Evolutionary conservation across 2,329 filamentous ascomycete species (phyloP).

Genomic region (Microthyrium microscopicum): DNA sequence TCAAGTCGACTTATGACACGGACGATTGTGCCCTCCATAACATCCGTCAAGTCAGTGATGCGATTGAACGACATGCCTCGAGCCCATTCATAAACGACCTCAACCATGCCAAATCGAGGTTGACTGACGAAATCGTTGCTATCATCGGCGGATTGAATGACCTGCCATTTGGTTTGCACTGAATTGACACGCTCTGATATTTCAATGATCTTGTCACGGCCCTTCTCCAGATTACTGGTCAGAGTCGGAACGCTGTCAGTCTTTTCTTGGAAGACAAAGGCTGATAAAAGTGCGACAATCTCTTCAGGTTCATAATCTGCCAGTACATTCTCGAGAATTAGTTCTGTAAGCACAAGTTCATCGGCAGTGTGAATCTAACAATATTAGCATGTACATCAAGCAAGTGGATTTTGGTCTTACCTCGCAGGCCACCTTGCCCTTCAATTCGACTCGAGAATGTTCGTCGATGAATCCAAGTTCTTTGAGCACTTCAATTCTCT

Average conservation of each 20-base stretch:
- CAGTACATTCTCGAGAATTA: conserved; percentile 91
- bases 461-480: conserved; percentile 87
- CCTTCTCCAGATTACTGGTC: conserved; percentile 65
- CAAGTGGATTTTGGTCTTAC: conserved; percentile 17
- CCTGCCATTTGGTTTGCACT: conserved; percentile 78
- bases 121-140: conserved; percentile 80
- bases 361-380: conserved; percentile 79
- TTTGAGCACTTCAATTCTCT: conserved; percentile 79
- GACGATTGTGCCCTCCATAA: conserved; percentile 94
- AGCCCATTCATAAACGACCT: conserved; percentile 98
- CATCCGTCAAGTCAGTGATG: conserved; percentile 88
- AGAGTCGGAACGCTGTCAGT: conserved; percentile 67
- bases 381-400: not conserved
- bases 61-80: conserved; percentile 96
- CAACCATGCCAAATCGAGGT: conserved; percentile 82
- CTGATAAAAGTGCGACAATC: conserved; percentile 82
- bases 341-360: conserved; percentile 86
- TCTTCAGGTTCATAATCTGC: conserved; percentile 92
- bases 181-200: conserved; percentile 88
- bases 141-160: conserved; percentile 79
- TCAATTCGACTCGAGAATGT: conserved; percentile 74
- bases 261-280: conserved; percentile 97
- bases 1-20: conserved; percentile 84
- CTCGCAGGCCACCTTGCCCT: conserved; percentile 96
- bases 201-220: conserved; percentile 68